phyloP scores from a whole-genome alignment of 2,329 filamentous ascomycete genomes.

The Diaporthe sp. region DNA sequence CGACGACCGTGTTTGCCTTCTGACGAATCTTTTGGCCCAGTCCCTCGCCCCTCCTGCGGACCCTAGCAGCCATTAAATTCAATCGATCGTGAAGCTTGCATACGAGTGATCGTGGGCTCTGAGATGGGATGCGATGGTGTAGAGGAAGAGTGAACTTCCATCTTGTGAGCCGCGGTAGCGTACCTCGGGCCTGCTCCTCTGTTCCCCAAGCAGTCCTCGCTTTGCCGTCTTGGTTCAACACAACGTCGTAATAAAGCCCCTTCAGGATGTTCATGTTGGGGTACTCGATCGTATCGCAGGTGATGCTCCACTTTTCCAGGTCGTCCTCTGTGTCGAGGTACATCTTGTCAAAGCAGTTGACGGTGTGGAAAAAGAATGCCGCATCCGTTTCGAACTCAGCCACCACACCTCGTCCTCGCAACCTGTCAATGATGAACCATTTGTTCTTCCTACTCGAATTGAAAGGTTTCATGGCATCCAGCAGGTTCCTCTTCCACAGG shows the following conservation, averaged over 20 bases:
- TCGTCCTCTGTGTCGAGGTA: constrained; percentile 50
- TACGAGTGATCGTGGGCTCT: not conserved
- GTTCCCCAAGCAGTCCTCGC: constrained; percentile 59
- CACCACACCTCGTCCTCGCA: constrained; percentile 72
- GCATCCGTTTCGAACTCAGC: constrained; percentile 77
- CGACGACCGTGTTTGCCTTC: not conserved
- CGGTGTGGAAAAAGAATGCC: constrained; percentile 84
- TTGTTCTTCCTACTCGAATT: constrained; percentile 67
- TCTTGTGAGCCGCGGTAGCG: constrained; percentile 57
- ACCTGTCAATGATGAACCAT: constrained; percentile 84
- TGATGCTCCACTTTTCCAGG: constrained; percentile 62
- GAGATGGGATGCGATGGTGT: not conserved
- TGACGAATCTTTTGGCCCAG: not conserved
- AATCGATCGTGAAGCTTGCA: not conserved
- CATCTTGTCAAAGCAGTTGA: constrained; percentile 79
- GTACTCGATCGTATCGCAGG: constrained; percentile 77
- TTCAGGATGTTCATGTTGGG: constrained; percentile 75
- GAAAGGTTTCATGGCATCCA: constrained; percentile 77
- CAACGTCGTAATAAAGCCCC: constrained; percentile 77
- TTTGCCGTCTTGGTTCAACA: constrained; percentile 67
- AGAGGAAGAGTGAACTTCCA: constrained; percentile 58
- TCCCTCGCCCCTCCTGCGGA: not conserved
- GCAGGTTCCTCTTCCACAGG: constrained; percentile 75
- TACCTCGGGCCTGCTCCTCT: constrained; percentile 54
- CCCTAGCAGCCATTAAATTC: not conserved